Base-by-base conservation (phyloP, 768 basidiomycete genomes). In the Boletus bicolor region DNA sequence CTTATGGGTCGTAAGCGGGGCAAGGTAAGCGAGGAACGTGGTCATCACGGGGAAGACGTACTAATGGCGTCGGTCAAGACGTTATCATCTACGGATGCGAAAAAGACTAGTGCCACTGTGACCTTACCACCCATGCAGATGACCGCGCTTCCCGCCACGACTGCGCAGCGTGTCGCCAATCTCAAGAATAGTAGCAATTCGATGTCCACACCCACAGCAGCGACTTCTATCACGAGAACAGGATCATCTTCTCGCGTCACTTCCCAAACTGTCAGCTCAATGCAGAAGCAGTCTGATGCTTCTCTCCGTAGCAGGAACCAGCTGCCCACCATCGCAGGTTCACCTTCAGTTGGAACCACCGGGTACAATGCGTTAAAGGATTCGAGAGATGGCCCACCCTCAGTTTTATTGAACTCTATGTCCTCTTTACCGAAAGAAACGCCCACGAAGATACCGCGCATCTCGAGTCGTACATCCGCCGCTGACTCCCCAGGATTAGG, bases 41-140 rank as follows among this genome's bases (percentile, higher is more conserved):
- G 42, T 42, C 35, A 35, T 42, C 39, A 37, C 26, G 21, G 5
- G 44, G 11, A 39, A 39, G n/a, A 48, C 46, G 34, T 41, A 37
- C 61, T 68, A 49, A 68, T 59, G 12, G 4, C 2, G 17, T 52
- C 10, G 46, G 39, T 39, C 47, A 68, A 94, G 93, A 95, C 91
- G 12, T 70, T 92, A 45, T 94, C 93, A 17, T 91, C 87, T 15
- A 80, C 83, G 26, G 92, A 94, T 61, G 82, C 89, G 48, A 85
- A 86, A 70, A 92, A 91, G 68, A 75, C 79, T 35, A 81, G 83
- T 64, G 80, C 84, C 19, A 81, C 86, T 44, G 81, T 88, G 55
- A 81, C 79, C 65, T 74, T 96, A 62, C 94, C 94, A 14, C 94
- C 94, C 21, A 87, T 96, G 83, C 93, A 95, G 66, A 90, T 96